These are phyloP conservation scores for Backusella psychrophila DNA, from an alignment of 192 early-diverging fungal genomes.

Conservation along the genomic window DNA sequence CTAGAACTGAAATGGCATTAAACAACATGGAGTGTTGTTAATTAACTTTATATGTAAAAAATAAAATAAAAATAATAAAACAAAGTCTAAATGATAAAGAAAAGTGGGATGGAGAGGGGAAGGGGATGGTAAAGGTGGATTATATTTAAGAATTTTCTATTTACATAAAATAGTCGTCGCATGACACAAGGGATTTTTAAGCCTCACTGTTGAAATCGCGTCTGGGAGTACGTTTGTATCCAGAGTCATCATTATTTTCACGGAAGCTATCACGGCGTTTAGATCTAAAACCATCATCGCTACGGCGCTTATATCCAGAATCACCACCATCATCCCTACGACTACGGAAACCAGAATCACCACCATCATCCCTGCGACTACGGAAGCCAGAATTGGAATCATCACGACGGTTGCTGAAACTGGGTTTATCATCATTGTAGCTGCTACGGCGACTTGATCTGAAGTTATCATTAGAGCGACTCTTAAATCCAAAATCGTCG, in stretches of 20 bases:
- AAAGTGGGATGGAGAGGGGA: not conserved
- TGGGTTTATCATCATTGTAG: not conserved
- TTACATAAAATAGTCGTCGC: not conserved
- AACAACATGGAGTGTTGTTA: not conserved
- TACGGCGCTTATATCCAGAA: not conserved
- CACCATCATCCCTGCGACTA: not conserved
- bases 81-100: slow-evolving; percentile 4
- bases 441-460: not conserved
- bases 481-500: not conserved
- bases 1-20: not conserved
- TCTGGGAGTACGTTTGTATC: not conserved
- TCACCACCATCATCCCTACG: not conserved
- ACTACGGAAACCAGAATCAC: not conserved
- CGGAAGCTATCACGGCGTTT: not conserved
- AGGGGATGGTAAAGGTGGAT: not conserved
- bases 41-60: not conserved
- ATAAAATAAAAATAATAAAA: not conserved
- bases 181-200: not conserved
- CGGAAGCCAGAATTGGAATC: not conserved
- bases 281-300: not conserved
- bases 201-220: not conserved
- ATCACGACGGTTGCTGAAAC: not conserved
- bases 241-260: not conserved
- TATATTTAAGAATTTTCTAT: not conserved
- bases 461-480: not conserved